These are phyloP conservation scores for Candida broadrunensis DNA, from an alignment of 805 yeast species.

Conservation along the genomic window DNA sequence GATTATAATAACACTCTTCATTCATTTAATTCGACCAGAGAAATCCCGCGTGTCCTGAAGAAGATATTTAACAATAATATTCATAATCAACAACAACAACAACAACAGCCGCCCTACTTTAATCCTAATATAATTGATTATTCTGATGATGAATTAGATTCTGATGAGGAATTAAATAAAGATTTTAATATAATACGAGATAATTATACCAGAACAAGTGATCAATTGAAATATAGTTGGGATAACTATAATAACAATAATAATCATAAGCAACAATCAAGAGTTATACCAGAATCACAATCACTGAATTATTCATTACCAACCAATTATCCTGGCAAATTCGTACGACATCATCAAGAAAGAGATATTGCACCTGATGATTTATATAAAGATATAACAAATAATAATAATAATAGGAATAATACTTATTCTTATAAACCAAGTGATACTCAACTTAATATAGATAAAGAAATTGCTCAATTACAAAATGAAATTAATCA, in stretches of 20 bases:
- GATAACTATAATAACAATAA: background rate
- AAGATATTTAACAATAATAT: background rate
- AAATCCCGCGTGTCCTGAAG: too few relatives aligned
- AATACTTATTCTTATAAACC: too few relatives aligned
- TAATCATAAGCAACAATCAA: background rate
- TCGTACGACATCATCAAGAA: slow-evolving; percentile 1
- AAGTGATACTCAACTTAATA: slow-evolving; percentile 1
- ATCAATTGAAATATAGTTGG: background rate
- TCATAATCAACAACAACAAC: background rate
- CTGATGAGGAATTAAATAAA: slow-evolving; percentile 7
- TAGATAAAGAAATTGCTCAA: slow-evolving; percentile 5
- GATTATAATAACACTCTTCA: slow-evolving; percentile 27
- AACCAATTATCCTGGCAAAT: slow-evolving; percentile 18
- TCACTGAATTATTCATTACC: slow-evolving; percentile 11
- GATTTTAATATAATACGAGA: slow-evolving; percentile 4
- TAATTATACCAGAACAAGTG: background rate
- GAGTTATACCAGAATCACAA: background rate
- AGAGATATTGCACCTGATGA: background rate
- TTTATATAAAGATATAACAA: background rate
- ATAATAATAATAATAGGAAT: background rate
- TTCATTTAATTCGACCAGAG: background rate
- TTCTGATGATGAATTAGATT: slow-evolving; percentile 13
- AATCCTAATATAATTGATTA: slow-evolving; percentile 5
- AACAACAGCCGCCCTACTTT: background rate
- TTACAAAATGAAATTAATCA: slow-evolving; percentile 7